Evolutionary conservation across 2,329 filamentous ascomycete genomes (phyloP).

Genomic region (Elsinoe necatrix): DNA sequence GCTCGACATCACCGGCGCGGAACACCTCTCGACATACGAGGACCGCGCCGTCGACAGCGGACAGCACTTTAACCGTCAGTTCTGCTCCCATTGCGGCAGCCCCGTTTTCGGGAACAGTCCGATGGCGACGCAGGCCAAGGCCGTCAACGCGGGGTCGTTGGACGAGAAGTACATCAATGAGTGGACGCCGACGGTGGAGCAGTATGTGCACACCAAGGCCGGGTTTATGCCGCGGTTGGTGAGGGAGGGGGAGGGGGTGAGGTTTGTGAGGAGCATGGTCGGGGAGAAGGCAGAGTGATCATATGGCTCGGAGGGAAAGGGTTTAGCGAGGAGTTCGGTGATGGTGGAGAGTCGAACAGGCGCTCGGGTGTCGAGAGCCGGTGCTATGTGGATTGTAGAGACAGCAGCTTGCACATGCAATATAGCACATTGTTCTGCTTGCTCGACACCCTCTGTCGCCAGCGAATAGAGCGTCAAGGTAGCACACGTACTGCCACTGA

Average conservation of each 20-base stretch:
- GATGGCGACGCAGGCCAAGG: conserved; percentile 2
- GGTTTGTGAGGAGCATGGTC: conserved; percentile 12
- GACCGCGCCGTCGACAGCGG: conserved; percentile 9
- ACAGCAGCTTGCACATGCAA: background rate
- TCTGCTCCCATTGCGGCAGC: conserved; percentile 4
- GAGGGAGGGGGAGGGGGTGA: background rate
- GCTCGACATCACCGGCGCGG: background rate
- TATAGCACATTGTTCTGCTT: conserved; percentile 5
- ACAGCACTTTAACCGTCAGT: background rate
- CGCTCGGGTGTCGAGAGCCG: background rate
- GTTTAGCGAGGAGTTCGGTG: conserved; percentile 11
- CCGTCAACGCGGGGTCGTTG: conserved; percentile 7
- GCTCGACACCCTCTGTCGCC: background rate
- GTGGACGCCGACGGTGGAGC: conserved; percentile 8
- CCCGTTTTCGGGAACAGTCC: background rate
- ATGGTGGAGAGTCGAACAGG: background rate
- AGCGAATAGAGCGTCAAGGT: background rate
- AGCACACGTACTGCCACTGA: background rate
- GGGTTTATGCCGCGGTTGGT: conserved; percentile 8
- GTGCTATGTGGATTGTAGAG: background rate
- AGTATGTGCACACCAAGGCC: conserved; percentile 12
- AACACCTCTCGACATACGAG: background rate
- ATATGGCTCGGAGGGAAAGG: too few relatives aligned
- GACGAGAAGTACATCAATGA: conserved; percentile 8
- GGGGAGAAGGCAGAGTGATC: conserved; percentile 1